Evolutionary conservation across 805 yeast genomes (phyloP).

Genomic region (Spencermartinsiella europaea): DNA sequence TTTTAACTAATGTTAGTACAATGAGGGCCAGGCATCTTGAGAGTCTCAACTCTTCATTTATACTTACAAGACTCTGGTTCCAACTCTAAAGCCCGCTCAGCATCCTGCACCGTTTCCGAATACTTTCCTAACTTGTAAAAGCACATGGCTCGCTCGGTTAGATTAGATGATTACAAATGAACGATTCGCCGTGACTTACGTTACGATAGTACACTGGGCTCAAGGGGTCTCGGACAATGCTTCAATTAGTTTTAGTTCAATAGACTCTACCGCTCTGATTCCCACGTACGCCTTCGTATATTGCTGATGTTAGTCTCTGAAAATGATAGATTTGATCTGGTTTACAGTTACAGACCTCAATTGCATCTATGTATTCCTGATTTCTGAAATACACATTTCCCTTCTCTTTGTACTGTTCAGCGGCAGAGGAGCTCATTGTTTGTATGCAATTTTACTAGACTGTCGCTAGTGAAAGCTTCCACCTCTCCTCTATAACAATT

Average conservation of each 20-base stretch:
- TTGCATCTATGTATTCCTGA: slow-evolving; percentile 26
- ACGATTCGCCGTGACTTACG: no score
- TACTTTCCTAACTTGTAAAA: slow-evolving; percentile 20
- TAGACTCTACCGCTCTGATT: no score
- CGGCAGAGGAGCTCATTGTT: not conserved
- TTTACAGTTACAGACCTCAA: slow-evolving; percentile 18
- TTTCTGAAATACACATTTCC: slow-evolving; percentile 27
- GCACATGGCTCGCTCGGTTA: slow-evolving; percentile 23
- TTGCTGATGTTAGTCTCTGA: slow-evolving; percentile 12
- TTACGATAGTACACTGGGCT: slow-evolving; percentile 26
- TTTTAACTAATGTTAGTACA: slow-evolving; percentile 21
- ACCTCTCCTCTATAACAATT: no score
- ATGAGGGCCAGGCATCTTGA: no score
- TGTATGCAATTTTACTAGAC: no score
- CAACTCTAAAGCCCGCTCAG: slow-evolving; percentile 25
- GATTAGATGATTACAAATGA: not conserved
- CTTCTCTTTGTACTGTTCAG: slow-evolving; percentile 8
- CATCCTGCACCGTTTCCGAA: slow-evolving; percentile 26
- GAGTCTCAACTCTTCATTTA: no score
- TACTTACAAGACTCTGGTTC: slow-evolving; percentile 19
- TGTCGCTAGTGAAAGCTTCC: no score
- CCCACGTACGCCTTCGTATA: slow-evolving; percentile 28
- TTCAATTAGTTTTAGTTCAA: slow-evolving; percentile 1
- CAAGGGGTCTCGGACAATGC: slow-evolving; percentile 23
- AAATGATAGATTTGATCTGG: not conserved